Conservation (phyloP, 768 basidiomycete species). For the Hydnomerulius pinastri region DNA sequence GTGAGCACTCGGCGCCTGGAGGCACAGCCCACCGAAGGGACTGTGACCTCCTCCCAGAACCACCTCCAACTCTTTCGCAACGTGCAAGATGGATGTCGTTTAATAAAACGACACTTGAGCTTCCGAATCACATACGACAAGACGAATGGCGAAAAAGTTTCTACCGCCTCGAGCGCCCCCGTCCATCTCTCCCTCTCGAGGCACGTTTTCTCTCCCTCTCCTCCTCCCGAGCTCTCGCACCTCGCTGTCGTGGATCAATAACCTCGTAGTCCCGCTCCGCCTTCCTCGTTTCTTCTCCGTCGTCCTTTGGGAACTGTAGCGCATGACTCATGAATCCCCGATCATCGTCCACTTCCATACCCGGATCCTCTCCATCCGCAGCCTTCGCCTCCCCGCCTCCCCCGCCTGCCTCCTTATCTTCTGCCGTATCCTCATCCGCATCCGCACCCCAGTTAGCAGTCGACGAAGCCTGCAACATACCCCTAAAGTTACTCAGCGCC, state of each 20-base stretch:
- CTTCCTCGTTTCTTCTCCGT: constrained; percentile 71
- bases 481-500: constrained; percentile 68
- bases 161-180: constrained; percentile 24
- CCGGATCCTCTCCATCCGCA: constrained; percentile 43
- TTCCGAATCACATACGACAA: too few species aligned
- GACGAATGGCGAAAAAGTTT: too few species aligned
- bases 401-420: constrained; percentile 14
- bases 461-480: constrained; percentile 54
- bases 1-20: too few species aligned
- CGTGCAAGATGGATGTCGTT: too few species aligned
- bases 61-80: too few species aligned
- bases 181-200: constrained; percentile 23
- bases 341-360: constrained; percentile 79
- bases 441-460: constrained; percentile 33
- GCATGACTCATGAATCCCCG: constrained; percentile 72
- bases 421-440: constrained; percentile 17
- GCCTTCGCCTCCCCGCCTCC: constrained; percentile 16
- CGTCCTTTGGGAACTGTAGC: constrained; percentile 77
- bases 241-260: constrained; percentile 77
- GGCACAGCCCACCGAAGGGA: too few species aligned
- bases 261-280: constrained; percentile 88
- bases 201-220: constrained; percentile 64
- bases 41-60: too few species aligned
- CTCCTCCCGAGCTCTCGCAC: constrained; percentile 76
- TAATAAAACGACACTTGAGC: too few species aligned